Conservation (phyloP, 2,329 filamentous ascomycete genomes). For the Gremmenia infestans region DNA sequence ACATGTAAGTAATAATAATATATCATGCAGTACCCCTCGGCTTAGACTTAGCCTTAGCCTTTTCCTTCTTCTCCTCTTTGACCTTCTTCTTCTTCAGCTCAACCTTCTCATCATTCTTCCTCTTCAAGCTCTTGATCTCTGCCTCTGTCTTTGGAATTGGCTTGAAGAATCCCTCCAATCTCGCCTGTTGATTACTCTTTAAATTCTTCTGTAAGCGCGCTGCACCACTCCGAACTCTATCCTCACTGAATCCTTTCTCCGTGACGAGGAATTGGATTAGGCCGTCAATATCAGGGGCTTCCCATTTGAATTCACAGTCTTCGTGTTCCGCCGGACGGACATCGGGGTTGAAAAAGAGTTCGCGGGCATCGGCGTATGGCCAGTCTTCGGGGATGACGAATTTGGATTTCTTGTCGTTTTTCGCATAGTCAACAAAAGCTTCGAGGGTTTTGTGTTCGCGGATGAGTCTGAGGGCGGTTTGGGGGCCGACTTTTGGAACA, state of each 20-base stretch:
- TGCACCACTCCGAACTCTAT: constrained; percentile 77
- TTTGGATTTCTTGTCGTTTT: constrained; percentile 72
- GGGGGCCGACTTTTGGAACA: constrained; percentile 88
- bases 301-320: constrained; percentile 97
- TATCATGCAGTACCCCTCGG: constrained; percentile 48
- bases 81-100: constrained; percentile 93
- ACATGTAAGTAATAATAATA: not conserved
- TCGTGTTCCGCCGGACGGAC: constrained; percentile 78
- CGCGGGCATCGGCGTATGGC: constrained; percentile 87
- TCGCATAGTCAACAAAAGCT: constrained; percentile 74
- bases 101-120: constrained; percentile 88
- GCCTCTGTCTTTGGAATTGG: constrained; percentile 81
- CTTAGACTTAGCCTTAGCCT: constrained; percentile 85
- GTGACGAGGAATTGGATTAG: constrained; percentile 84
- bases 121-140: constrained; percentile 79
- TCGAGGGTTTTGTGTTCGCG: constrained; percentile 87
- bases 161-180: constrained; percentile 97
- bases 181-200: constrained; percentile 84
- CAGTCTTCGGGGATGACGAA: constrained; percentile 91
- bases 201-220: constrained; percentile 81
- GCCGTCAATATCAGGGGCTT: constrained; percentile 84
- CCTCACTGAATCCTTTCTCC: constrained; percentile 96
- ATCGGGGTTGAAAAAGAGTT: constrained; percentile 87
- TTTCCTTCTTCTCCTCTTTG: constrained; percentile 92
- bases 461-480: constrained; percentile 88